Conservation (phyloP, 306 rosid species). For the Abrus pulchellus region DNA sequence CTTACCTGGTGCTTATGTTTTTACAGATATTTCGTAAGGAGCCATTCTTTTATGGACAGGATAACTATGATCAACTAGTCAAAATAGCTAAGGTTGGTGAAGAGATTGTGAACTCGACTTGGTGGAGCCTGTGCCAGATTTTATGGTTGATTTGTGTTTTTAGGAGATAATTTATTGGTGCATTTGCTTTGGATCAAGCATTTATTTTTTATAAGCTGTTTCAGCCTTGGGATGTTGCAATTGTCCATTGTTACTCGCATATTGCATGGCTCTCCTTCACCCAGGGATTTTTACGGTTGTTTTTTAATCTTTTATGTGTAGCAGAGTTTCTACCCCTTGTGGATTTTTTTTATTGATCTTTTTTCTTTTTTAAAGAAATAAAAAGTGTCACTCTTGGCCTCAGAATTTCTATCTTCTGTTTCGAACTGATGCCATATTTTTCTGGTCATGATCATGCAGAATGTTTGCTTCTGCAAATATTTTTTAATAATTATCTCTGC, state of each 20-base stretch:
- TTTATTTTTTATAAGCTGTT: constrained; percentile 3
- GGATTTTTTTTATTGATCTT: neutral
- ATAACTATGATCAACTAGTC: constrained; percentile 91
- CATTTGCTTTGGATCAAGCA: constrained; percentile 4
- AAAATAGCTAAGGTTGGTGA: constrained; percentile 84
- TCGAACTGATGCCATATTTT: constrained; percentile 21
- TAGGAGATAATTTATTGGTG: constrained; percentile 16
- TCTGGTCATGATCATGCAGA: constrained; percentile 24
- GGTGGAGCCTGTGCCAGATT: constrained; percentile 32
- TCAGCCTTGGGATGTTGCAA: neutral
- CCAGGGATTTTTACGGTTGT: no score
- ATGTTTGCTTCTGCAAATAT: neutral
- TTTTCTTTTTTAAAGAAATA: neutral
- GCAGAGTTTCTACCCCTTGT: constrained; percentile 25
- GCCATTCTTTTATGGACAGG: constrained; percentile 97
- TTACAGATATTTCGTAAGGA: constrained; percentile 91
- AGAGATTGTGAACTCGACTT: constrained; percentile 2
- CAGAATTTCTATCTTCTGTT: neutral
- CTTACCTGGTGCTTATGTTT: constrained; percentile 54
- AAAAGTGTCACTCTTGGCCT: neutral
- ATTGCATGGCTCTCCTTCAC: neutral
- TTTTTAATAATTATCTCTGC: constrained; percentile 23
- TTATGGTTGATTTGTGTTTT: constrained; percentile 8
- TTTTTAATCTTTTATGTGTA: neutral
- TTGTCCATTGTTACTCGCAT: neutral